Base-by-base conservation (phyloP, 2,329 filamentous ascomycete genomes). In the Blastomyces silverae region DNA sequence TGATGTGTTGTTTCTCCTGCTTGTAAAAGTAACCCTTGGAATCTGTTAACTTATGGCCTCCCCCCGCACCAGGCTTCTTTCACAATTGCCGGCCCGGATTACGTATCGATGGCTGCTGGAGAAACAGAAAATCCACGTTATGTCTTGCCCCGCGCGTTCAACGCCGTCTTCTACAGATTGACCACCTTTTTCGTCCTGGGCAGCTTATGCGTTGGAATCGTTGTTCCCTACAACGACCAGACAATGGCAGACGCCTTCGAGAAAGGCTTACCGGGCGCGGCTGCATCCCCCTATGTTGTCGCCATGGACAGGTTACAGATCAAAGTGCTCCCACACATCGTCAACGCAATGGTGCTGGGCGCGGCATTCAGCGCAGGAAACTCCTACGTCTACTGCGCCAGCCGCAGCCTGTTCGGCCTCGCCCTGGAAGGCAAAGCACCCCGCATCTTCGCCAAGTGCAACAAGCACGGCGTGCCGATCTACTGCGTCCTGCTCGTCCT, bases 121-220 rank as follows among this genome's bases (percentile, higher is more conserved):
- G 89, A 91, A 74, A 84, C 88, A 0, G 84, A 89, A 70, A 89
- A 90, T 69, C 89, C 89, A 0, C 85, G 89, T 20, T 78, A 77
- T 22, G 84, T 88, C 25, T 85, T 94, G 75, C 89, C 89, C 0
- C 85, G 84, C 52, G 90, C 90, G 0, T 92, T 86, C 76, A 91
- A 91, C 66, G 86, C 88, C 60, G 89, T 92, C 1, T 92, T 92
- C 74, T 92, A 90, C 75, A 87, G 90, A 42, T 79, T 93, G 42
- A 88, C 88, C 0, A 79, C 84, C 1, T 92, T 93, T 75, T 92
- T 92, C 77, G 83, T 91, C 50, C 82, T 91, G 1, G 89, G 89
- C 1, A 86, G 88, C 0, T 80, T 94, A 1, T 85, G 84, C 25
- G 86, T 91, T 4, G 89, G 89, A 10, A 87, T 91, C 61, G 73